Conservation (phyloP, 495 filamentous ascomycete species). For the Staphylotrichum tortipilum region DNA sequence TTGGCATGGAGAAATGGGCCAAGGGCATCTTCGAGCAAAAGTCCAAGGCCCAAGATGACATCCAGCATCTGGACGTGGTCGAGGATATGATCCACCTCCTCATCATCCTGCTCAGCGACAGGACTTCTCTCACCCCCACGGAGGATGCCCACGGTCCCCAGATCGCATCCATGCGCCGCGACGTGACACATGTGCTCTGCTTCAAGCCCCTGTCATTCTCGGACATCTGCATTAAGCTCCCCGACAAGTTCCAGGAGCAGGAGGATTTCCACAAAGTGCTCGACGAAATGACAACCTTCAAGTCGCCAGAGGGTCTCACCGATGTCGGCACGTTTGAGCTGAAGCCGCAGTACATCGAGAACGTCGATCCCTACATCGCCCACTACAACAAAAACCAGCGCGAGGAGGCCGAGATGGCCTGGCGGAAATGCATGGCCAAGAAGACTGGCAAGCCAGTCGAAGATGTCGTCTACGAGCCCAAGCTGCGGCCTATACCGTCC, state of each 20-base stretch:
- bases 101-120: constrained; percentile 82
- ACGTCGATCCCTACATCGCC: constrained; percentile 88
- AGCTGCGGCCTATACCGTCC: constrained; percentile 62
- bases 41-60: constrained; percentile 61
- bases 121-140: constrained; percentile 64
- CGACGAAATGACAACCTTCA: constrained; percentile 83
- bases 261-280: constrained; percentile 73
- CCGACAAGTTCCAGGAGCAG: constrained; percentile 76
- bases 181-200: constrained; percentile 88
- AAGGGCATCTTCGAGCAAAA: constrained; percentile 65
- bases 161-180: constrained; percentile 65
- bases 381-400: constrained; percentile 96
- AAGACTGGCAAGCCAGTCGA: constrained; percentile 69
- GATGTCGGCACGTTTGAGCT: constrained; percentile 92
- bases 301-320: constrained; percentile 78
- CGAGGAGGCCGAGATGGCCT: constrained; percentile 86
- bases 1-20: constrained; percentile 84
- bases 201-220: constrained; percentile 94
- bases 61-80: constrained; percentile 79
- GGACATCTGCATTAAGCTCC: constrained; percentile 69
- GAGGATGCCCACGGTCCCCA: constrained; percentile 59
- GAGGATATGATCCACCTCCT: constrained; percentile 94
- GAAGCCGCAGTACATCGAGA: constrained; percentile 70
- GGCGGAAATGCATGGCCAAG: constrained; percentile 77
- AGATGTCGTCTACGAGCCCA: constrained; percentile 92